Conservation (phyloP, 2,329 filamentous ascomycete species). For the Penicillium palitans region DNA sequence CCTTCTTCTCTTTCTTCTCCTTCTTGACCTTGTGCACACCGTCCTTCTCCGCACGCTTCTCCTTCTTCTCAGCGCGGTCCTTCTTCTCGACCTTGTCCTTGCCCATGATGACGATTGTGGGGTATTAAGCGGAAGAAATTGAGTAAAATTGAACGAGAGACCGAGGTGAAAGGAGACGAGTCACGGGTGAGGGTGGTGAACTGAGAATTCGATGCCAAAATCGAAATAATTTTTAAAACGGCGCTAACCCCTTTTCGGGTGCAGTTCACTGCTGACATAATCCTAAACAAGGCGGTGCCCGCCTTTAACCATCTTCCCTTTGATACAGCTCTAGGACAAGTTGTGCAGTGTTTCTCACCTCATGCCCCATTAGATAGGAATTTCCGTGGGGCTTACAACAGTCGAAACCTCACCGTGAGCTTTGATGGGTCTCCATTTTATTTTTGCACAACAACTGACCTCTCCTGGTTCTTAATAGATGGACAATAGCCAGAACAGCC, state of each 20-base stretch:
- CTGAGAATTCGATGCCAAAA: conserved; percentile 14
- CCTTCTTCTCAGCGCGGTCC: conserved; percentile 45
- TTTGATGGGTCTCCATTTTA: not conserved
- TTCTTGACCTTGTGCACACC: conserved; percentile 50
- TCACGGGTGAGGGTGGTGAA: conserved; percentile 23
- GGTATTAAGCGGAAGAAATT: conserved; percentile 14
- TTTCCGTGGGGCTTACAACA: not conserved
- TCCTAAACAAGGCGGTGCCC: conserved; percentile 6
- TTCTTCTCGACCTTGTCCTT: conserved; percentile 51
- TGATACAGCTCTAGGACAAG: conserved; percentile 10
- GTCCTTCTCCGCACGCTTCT: conserved; percentile 49
- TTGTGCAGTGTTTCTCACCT: not conserved
- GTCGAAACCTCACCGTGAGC: not conserved
- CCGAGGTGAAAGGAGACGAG: conserved; percentile 25
- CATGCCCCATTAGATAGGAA: conserved; percentile 1
- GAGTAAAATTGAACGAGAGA: conserved; percentile 15
- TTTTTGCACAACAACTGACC: conserved; percentile 1
- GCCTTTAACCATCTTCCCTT: conserved; percentile 7
- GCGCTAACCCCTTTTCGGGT: conserved; percentile 16
- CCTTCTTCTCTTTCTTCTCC: conserved; percentile 49
- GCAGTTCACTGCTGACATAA: conserved; percentile 5
- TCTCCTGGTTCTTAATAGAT: conserved; percentile 21
- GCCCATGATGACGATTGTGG: conserved; percentile 40
- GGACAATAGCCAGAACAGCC: conserved; percentile 47
- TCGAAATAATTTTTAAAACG: conserved; percentile 18